Percentiles rank a stretch among this genome's conserved stretches.
phyloP scores from a whole-genome alignment of 1,284 basidiomycete species.

The Cryptococcus hybrid region DNA sequence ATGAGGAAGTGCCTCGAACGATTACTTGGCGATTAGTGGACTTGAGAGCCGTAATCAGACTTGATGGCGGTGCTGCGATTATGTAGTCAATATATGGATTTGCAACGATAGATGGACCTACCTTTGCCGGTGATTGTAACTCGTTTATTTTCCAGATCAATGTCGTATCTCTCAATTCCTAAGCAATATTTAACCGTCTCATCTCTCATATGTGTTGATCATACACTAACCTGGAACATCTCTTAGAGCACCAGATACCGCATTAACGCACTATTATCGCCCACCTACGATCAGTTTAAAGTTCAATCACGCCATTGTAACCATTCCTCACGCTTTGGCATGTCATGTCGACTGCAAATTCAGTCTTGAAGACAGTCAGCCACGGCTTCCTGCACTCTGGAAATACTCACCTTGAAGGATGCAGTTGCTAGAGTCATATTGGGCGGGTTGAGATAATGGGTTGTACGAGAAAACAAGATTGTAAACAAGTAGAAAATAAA shows the following conservation, averaged over 20 bases:
- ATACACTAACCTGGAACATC: slow-evolving; percentile 27
- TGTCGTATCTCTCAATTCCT: slow-evolving; percentile 49
- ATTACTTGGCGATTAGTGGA: slow-evolving; percentile 50
- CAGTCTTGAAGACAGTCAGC: slow-evolving; percentile 30
- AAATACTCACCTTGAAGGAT: slow-evolving; percentile 33
- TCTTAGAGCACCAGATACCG: slow-evolving; percentile 37
- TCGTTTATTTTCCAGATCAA: slow-evolving; percentile 48
- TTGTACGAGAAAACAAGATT: slow-evolving; percentile 5
- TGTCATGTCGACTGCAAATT: slow-evolving; percentile 52
- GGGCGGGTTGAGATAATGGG: not conserved
- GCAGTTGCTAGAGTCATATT: slow-evolving; percentile 33
- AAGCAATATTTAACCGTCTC: slow-evolving; percentile 1
- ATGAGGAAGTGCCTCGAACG: slow-evolving; percentile 46
- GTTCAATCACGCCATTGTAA: not conserved
- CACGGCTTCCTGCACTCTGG: not conserved
- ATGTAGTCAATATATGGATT: not conserved
- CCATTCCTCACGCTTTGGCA: slow-evolving; percentile 38
- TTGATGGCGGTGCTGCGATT: slow-evolving; percentile 45
- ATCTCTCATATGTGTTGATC: not conserved
- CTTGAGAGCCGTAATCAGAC: slow-evolving; percentile 47
- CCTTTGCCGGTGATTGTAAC: slow-evolving; percentile 49
- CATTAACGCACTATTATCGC: slow-evolving; percentile 44
- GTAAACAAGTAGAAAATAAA: not conserved
- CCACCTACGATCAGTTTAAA: not conserved
- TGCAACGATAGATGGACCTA: slow-evolving; percentile 15